A percentile compares a stretch with the other conserved stretches of the same genome.
Conservation (phyloP, 1,139 yeast species). For the Kurtzmaniella quercitrusa region DNA sequence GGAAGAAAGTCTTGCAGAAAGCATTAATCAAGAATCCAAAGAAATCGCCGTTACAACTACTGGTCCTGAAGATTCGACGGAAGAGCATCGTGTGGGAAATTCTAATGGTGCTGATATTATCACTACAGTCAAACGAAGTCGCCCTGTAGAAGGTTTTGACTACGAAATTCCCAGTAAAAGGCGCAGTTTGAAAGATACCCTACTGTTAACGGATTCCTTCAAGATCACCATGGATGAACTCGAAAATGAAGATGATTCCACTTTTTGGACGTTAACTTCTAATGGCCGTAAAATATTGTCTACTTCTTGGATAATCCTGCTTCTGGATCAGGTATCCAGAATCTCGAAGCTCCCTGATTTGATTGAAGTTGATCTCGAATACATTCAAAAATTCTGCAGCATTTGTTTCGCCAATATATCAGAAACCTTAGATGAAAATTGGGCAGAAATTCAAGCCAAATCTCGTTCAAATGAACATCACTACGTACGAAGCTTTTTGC, state of each 20-base stretch:
- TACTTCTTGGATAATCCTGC: constrained; percentile 11
- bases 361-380: constrained; percentile 13
- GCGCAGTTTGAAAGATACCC: not conserved
- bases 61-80: not conserved
- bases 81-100: too few relatives aligned
- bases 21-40: not conserved
- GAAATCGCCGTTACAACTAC: not conserved
- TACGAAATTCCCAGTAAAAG: not conserved
- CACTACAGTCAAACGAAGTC: not conserved
- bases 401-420: constrained; percentile 17
- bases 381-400: constrained; percentile 19
- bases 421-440: constrained; percentile 11
- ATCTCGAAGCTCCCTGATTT: constrained; percentile 11
- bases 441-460: constrained; percentile 6
- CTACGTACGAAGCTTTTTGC: constrained; percentile 5
- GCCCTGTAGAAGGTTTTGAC: not conserved
- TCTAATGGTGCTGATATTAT: not conserved
- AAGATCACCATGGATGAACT: constrained; percentile 12
- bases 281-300: constrained; percentile 10
- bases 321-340: constrained; percentile 16
- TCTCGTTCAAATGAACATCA: constrained; percentile 3
- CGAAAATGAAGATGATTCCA: constrained; percentile 12
- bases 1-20: too few relatives aligned
- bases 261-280: constrained; percentile 12
- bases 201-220: constrained; percentile 2